phyloP scores from a whole-genome alignment of 306 rosid genomes.

The Cyamopsis tetragonoloba region DNA sequence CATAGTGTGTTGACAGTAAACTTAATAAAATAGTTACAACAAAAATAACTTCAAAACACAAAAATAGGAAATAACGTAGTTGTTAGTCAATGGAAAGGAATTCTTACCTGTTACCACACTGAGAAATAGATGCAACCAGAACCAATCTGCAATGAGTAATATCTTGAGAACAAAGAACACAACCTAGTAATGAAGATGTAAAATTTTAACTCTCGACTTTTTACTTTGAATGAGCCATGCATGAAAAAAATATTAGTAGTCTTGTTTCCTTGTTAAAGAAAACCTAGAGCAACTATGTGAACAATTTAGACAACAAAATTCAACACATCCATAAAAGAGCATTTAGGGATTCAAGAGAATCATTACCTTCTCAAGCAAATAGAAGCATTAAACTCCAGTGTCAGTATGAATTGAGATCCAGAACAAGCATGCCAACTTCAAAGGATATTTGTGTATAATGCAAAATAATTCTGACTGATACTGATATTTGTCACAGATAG shows the following conservation, averaged over 20 bases:
- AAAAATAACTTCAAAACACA: constrained; percentile 18
- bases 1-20: constrained; percentile 15
- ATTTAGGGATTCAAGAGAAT: constrained; percentile 19
- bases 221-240: background rate
- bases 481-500: constrained; percentile 31
- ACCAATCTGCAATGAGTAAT: constrained; percentile 18
- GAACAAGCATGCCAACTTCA: constrained; percentile 22
- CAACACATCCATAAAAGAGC: constrained; percentile 6
- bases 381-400: constrained; percentile 27
- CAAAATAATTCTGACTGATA: constrained; percentile 34
- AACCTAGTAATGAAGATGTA: constrained; percentile 13
- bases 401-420: constrained; percentile 19
- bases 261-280: constrained; percentile 6
- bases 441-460: constrained; percentile 17
- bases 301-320: constrained; percentile 5
- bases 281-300: constrained; percentile 8
- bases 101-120: constrained; percentile 23
- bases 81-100: constrained; percentile 12
- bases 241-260: background rate
- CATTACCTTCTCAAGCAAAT: constrained; percentile 43
- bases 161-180: constrained; percentile 8
- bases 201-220: background rate
- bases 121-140: constrained; percentile 23
- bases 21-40: constrained; percentile 14
- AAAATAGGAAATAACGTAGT: constrained; percentile 6